Evolutionary conservation across 768 basidiomycete species (phyloP).

Genomic region (Kwoniella bestiolae): DNA sequence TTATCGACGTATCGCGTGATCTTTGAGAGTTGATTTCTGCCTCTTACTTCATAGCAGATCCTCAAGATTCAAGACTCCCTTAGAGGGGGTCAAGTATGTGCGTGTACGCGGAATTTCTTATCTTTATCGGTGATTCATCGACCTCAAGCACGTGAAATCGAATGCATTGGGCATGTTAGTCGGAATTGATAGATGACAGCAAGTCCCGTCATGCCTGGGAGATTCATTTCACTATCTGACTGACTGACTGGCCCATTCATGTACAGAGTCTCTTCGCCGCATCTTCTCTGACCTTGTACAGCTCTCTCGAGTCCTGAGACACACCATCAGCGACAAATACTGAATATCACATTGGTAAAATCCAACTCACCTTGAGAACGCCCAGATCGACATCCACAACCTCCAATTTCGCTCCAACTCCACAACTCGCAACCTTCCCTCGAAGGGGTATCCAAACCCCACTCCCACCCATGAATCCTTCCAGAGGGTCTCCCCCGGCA

Average conservation of each 20-base stretch:
- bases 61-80: too few relatives aligned
- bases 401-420: slow-evolving; percentile 14
- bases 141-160: too few relatives aligned
- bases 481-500: slow-evolving; percentile 38
- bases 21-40: too few relatives aligned
- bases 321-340: not conserved
- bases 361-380: slow-evolving; percentile 37
- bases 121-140: too few relatives aligned
- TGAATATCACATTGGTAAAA: too few relatives aligned
- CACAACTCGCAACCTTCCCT: slow-evolving; percentile 33
- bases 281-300: slow-evolving; percentile 48
- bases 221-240: not conserved
- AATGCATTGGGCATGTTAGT: too few relatives aligned
- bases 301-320: slow-evolving; percentile 33
- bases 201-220: slow-evolving; percentile 4
- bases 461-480: slow-evolving; percentile 50
- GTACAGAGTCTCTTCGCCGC: slow-evolving; percentile 22
- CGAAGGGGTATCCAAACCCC: slow-evolving; percentile 49
- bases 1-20: too few relatives aligned
- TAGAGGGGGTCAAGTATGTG: too few relatives aligned
- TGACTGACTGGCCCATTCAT: slow-evolving; percentile 5
- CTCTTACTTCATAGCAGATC: too few relatives aligned
- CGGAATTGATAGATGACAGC: too few relatives aligned
- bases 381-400: slow-evolving; percentile 45
- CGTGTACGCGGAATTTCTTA: too few relatives aligned